These are phyloP conservation scores for Yarrowia sp. DNA, from an alignment of 805 yeast species.

Conservation along the genomic window DNA sequence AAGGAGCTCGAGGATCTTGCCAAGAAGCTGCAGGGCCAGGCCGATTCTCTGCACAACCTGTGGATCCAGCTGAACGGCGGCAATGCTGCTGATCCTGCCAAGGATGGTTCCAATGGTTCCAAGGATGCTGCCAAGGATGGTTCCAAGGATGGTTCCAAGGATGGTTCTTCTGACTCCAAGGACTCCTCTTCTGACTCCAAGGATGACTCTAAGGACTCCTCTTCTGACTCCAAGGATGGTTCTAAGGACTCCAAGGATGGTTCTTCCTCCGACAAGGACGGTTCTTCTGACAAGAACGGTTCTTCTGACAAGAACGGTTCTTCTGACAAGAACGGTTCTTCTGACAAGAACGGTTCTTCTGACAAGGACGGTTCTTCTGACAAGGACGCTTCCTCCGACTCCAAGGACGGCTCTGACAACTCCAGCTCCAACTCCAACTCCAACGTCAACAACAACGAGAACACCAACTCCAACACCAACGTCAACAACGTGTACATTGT, in stretches of 20 bases:
- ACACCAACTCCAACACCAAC: conserved; percentile 3
- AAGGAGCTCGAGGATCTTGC: conserved; percentile 1
- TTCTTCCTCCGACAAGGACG: too few species aligned
- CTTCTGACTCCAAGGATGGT: too few species aligned
- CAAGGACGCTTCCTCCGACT: background rate
- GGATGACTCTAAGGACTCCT: too few species aligned
- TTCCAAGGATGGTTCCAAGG: too few species aligned
- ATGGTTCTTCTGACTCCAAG: too few species aligned
- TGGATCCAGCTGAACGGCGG: background rate
- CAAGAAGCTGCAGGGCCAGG: conserved; percentile 4
- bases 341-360: background rate
- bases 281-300: background rate
- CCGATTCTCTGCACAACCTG: background rate
- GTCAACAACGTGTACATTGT: background rate
- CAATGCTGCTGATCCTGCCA: background rate
- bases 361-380: background rate
- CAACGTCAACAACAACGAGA: background rate
- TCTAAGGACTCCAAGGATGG: too few species aligned
- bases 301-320: too few species aligned
- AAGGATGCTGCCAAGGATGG: too few species aligned
- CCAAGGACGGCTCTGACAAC: too few species aligned
- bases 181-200: too few species aligned
- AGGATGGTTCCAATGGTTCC: too few species aligned
- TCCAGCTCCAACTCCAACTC: background rate
- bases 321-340: background rate